Conservation (phyloP, 441 rosid species). For the Pelargonium myrrhifolium region DNA sequence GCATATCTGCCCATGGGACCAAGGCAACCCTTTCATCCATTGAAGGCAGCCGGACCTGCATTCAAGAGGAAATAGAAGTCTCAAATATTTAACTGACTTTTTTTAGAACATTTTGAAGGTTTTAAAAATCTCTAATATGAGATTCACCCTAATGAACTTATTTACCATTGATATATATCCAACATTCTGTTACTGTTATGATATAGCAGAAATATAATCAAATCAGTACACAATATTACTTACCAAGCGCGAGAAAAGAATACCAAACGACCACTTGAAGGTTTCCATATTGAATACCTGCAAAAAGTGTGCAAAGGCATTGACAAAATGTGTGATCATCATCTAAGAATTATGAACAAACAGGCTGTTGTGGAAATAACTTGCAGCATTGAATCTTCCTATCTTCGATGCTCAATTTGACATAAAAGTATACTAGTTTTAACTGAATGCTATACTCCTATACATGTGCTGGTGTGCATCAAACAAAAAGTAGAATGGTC, state of each 20-base stretch:
- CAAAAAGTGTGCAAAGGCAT: conserved; percentile 18
- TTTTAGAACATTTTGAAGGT: neutral
- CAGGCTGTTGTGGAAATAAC: neutral
- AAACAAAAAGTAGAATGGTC: neutral
- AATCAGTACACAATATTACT: conserved; percentile 20
- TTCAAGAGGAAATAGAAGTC: conserved; percentile 12
- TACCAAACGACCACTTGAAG: conserved; percentile 95
- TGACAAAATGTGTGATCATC: conserved; percentile 4
- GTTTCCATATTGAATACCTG: conserved; percentile 87
- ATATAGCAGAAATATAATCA: neutral
- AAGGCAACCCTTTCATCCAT: conserved; percentile 88
- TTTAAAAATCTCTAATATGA: neutral
- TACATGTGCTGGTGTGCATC: neutral
- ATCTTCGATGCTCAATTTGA: conserved; percentile 6
- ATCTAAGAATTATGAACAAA: neutral
- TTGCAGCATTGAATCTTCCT: neutral
- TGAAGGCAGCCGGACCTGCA: conserved; percentile 85
- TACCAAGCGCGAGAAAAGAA: conserved; percentile 94
- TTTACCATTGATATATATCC: neutral
- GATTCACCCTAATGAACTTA: neutral
- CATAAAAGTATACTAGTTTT: neutral
- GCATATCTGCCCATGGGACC: conserved; percentile 99
- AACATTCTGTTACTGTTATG: neutral
- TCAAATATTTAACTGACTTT: neutral
- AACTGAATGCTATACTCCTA: neutral